phyloP scores from a whole-genome alignment of 2,329 filamentous ascomycete genomes.

The Dothistroma pini region DNA sequence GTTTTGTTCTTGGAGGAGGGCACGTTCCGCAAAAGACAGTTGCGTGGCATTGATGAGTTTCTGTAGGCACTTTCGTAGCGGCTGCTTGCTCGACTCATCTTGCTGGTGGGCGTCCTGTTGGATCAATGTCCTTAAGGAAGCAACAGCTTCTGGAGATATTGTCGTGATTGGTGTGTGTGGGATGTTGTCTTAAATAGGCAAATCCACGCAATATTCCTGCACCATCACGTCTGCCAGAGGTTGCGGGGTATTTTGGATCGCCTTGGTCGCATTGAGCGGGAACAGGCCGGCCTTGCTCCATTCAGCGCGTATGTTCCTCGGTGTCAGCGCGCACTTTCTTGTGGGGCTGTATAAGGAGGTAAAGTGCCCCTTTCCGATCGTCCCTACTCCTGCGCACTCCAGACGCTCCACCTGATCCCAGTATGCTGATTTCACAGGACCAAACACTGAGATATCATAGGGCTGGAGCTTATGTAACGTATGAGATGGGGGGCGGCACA shows the following conservation, averaged over 20 bases:
- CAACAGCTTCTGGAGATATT: no score
- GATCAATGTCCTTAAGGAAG: no score
- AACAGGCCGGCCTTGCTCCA: constrained; percentile 29
- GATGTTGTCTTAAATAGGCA: no score
- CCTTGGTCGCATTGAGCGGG: constrained; percentile 23
- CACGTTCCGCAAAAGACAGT: constrained; percentile 25
- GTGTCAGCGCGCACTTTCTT: constrained; percentile 12
- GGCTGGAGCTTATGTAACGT: constrained; percentile 31
- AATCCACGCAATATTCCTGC: no score
- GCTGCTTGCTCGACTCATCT: no score
- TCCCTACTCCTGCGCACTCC: constrained; percentile 8
- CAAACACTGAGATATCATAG: constrained; percentile 24
- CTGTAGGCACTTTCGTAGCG: no score
- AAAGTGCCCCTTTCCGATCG: constrained; percentile 18
- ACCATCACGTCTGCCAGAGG: no score
- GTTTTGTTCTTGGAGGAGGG: constrained; percentile 31
- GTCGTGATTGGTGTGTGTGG: no score
- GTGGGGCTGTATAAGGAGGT: constrained; percentile 26
- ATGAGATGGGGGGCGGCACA: constrained; percentile 28
- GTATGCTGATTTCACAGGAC: constrained; percentile 15
- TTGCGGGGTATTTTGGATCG: no score
- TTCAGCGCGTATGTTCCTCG: constrained; percentile 31
- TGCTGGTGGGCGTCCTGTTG: no score
- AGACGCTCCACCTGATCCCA: constrained; percentile 16
- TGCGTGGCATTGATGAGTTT: constrained; percentile 29